Evolutionary conservation across 1,284 basidiomycete genomes (phyloP).

Genomic region (Irpex sp.): DNA sequence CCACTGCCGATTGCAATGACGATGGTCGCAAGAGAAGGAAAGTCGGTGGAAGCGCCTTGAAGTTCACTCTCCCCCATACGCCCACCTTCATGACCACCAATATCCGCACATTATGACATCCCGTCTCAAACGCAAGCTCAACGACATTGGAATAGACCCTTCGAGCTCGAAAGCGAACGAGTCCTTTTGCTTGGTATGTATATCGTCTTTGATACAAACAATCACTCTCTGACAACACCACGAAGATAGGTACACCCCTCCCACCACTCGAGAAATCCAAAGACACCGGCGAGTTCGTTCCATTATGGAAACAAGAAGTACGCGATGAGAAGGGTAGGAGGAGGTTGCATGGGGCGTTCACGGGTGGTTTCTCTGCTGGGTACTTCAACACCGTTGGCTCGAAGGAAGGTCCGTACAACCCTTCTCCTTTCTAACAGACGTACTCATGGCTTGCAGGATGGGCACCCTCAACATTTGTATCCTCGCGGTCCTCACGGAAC

Average conservation of each 20-base stretch:
- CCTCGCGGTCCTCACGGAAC: slow-evolving; percentile 71
- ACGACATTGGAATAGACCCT: slow-evolving; percentile 71
- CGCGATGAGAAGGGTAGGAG: slow-evolving; percentile 90
- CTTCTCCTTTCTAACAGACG: background rate
- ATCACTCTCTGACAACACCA: background rate
- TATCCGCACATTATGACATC: slow-evolving; percentile 37
- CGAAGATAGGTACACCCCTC: slow-evolving; percentile 84
- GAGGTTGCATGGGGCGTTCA: slow-evolving; percentile 95
- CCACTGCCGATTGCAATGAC: too few relatives aligned
- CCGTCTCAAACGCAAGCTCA: slow-evolving; percentile 73
- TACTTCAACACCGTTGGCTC: slow-evolving; percentile 97
- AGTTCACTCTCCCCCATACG: background rate
- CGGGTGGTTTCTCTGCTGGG: slow-evolving; percentile 95
- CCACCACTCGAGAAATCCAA: slow-evolving; percentile 85
- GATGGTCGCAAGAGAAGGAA: too few relatives aligned
- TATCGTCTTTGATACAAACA: background rate
- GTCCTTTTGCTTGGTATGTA: slow-evolving; percentile 78
- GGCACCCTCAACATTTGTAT: slow-evolving; percentile 88
- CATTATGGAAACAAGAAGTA: slow-evolving; percentile 96
- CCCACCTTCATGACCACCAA: background rate
- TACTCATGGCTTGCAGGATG: slow-evolving; percentile 59
- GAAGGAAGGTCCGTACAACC: slow-evolving; percentile 69
- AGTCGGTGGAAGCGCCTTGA: background rate
- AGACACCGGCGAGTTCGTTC: slow-evolving; percentile 91
- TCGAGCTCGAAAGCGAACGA: slow-evolving; percentile 70